phyloP scores from a whole-genome alignment of 1,139 yeast species.

The Nakaseomyces kungkrabaensis region DNA sequence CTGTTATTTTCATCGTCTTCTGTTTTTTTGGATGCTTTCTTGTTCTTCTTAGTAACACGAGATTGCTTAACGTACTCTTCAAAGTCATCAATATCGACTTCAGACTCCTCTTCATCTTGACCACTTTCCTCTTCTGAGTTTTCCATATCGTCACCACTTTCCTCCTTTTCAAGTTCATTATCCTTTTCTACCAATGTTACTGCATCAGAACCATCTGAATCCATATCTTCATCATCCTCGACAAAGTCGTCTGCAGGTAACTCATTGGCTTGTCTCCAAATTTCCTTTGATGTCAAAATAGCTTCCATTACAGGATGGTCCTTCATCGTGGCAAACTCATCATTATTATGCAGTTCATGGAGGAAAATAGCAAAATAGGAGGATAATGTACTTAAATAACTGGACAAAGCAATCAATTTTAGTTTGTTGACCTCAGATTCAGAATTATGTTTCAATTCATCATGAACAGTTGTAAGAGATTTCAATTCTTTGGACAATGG shows the following conservation, averaged over 20 bases:
- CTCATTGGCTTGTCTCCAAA: conserved; percentile 75
- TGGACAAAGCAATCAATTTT: conserved; percentile 59
- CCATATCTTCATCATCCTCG: conserved; percentile 24
- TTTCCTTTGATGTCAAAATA: conserved; percentile 66
- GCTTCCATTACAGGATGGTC: conserved; percentile 85
- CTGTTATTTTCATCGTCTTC: conserved; percentile 8
- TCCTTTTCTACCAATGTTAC: conserved; percentile 24
- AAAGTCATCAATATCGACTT: conserved; percentile 33
- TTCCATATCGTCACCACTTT: conserved; percentile 11
- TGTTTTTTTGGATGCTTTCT: conserved; percentile 7
- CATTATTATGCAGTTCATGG: conserved; percentile 41
- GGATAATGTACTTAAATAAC: conserved; percentile 66
- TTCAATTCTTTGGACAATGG: conserved; percentile 65
- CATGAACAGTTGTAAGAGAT: conserved; percentile 38
- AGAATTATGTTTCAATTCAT: conserved; percentile 26
- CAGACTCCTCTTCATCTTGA: conserved; percentile 27
- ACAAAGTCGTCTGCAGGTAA: conserved; percentile 31
- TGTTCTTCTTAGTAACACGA: conserved; percentile 31
- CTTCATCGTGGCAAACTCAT: conserved; percentile 55
- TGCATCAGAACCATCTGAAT: conserved; percentile 21
- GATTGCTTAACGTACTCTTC: conserved; percentile 43
- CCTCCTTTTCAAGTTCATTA: conserved; percentile 10
- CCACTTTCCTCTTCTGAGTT: conserved; percentile 21
- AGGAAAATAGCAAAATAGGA: conserved; percentile 67
- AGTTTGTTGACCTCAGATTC: conserved; percentile 35